Conservation (phyloP, 805 yeast genomes). For the Spathaspora passalidarum region DNA sequence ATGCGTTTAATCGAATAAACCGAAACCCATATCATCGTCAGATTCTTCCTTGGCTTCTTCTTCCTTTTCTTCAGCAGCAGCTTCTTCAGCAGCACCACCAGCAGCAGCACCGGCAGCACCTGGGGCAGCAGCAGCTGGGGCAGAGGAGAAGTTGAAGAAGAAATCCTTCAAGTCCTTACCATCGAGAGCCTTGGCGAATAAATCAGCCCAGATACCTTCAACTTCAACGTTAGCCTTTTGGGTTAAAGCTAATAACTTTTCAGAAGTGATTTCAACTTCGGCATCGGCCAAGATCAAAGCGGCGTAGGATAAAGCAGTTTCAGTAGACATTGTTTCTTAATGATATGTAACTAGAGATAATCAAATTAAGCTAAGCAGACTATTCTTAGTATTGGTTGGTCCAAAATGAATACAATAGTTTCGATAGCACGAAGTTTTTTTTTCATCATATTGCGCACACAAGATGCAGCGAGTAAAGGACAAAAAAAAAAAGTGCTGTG, state of each 20-base stretch:
- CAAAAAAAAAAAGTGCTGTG: neutral
- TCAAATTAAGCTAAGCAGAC: slow-evolving; percentile 51
- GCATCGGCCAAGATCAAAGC: slow-evolving; percentile 50
- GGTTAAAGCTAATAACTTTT: slow-evolving; percentile 42
- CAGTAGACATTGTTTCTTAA: slow-evolving; percentile 37
- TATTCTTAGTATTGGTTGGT: slow-evolving; percentile 37
- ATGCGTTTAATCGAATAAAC: slow-evolving; percentile 39
- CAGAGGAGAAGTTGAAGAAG: slow-evolving; percentile 48
- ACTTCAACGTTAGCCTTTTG: slow-evolving; percentile 42
- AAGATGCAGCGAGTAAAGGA: too few relatives aligned
- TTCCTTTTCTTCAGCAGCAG: slow-evolving; percentile 32
- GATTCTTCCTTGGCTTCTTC: slow-evolving; percentile 34
- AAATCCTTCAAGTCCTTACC: slow-evolving; percentile 47
- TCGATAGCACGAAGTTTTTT: neutral
- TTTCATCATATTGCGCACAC: neutral
- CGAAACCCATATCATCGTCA: slow-evolving; percentile 44
- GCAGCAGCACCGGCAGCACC: slow-evolving; percentile 34
- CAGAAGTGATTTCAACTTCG: slow-evolving; percentile 44
- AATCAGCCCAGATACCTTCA: slow-evolving; percentile 47
- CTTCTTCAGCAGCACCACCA: slow-evolving; percentile 33
- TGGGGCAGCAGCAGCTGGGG: slow-evolving; percentile 42
- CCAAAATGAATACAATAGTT: neutral
- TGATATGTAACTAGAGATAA: slow-evolving; percentile 41
- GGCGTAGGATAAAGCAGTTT: slow-evolving; percentile 49
- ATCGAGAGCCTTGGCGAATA: slow-evolving; percentile 47